phyloP scores from a whole-genome alignment of 2,329 filamentous ascomycete genomes.

The Paraconiothyrium sp. region DNA sequence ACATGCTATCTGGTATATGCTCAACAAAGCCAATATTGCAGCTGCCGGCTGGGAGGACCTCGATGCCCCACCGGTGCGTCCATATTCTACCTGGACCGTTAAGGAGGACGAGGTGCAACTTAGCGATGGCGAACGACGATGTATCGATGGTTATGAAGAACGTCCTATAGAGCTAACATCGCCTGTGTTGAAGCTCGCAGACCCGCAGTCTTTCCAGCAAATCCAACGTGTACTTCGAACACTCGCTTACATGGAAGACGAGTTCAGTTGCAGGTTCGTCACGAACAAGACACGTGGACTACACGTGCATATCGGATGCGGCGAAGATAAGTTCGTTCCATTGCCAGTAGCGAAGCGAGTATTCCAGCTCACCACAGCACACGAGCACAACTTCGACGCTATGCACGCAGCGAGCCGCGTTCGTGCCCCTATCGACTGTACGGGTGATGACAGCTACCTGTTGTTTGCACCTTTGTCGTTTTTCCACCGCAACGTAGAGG shows the following conservation, averaged over 20 bases:
- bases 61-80: neutral
- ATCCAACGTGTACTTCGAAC: neutral
- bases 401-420: neutral
- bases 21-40: neutral
- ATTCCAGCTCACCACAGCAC: conserved; percentile 1
- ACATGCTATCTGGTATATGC: neutral
- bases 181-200: neutral
- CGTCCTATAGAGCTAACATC: neutral
- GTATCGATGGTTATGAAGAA: neutral
- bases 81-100: neutral
- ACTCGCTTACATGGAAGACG: neutral
- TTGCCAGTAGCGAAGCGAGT: neutral
- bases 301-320: neutral
- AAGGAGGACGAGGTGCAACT: neutral
- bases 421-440: neutral
- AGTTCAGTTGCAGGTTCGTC: neutral
- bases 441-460: neutral
- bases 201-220: neutral
- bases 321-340: neutral
- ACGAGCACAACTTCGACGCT: conserved; percentile 1
- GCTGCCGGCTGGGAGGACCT: neutral
- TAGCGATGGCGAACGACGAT: neutral
- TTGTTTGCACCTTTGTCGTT: neutral
- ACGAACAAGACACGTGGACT: neutral
- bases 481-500: neutral